Conservation (phyloP, 2,329 filamentous ascomycete species). For the Fusarium siculi region DNA sequence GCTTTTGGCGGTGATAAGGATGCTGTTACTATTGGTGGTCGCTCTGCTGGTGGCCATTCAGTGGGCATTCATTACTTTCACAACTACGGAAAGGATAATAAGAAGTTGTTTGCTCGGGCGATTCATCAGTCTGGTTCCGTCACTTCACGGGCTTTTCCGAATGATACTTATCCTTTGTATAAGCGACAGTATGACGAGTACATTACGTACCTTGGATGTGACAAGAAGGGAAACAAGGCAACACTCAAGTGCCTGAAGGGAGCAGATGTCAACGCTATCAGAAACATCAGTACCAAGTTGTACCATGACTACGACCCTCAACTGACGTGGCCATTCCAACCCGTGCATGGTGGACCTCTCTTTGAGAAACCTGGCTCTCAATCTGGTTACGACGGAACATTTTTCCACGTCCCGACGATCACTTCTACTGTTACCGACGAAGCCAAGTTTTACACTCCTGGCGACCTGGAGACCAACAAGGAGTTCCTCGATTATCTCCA, state of each 20-base stretch:
- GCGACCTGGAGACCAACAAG: slow-evolving; percentile 48
- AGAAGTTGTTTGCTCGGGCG: slow-evolving; percentile 48
- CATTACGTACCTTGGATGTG: slow-evolving; percentile 45
- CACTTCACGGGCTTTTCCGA: slow-evolving; percentile 51
- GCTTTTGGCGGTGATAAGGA: slow-evolving; percentile 64
- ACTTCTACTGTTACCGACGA: slow-evolving; percentile 52
- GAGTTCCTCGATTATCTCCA: slow-evolving; percentile 51
- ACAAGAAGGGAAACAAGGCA: slow-evolving; percentile 43
- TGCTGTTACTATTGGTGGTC: slow-evolving; percentile 65
- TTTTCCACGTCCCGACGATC: slow-evolving; percentile 51
- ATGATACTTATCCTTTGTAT: slow-evolving; percentile 49
- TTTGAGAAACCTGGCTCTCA: slow-evolving; percentile 59
- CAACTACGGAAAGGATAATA: slow-evolving; percentile 47
- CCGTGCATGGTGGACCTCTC: slow-evolving; percentile 56
- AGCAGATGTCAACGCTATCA: slow-evolving; percentile 50
- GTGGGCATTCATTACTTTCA: slow-evolving; percentile 53
- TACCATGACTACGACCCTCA: slow-evolving; percentile 52
- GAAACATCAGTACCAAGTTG: slow-evolving; percentile 51
- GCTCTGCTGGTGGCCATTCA: slow-evolving; percentile 61
- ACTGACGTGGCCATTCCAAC: slow-evolving; percentile 61
- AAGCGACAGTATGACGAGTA: slow-evolving; percentile 47
- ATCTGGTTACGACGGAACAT: slow-evolving; percentile 51
- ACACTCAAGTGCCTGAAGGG: slow-evolving; percentile 53
- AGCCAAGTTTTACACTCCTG: slow-evolving; percentile 48
- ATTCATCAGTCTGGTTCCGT: slow-evolving; percentile 53